Evolutionary conservation across 805 yeast species (phyloP).

Genomic region (Komagataella pastoris): DNA sequence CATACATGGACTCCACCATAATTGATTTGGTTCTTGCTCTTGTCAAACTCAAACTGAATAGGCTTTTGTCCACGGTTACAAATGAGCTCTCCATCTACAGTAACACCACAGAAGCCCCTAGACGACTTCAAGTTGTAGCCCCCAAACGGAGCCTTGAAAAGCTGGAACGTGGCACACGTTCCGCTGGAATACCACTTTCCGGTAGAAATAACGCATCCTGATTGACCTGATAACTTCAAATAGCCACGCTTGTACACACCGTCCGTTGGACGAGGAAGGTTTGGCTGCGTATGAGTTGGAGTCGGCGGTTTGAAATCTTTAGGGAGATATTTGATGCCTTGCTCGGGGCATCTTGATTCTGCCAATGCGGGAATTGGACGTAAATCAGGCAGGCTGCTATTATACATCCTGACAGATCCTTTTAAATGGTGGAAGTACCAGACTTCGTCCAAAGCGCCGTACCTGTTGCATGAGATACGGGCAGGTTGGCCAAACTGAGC

Average conservation of each 20-base stretch:
- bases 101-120: slow-evolving; percentile 60
- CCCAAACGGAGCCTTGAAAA: slow-evolving; percentile 49
- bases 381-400: slow-evolving; percentile 30
- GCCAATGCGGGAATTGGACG: slow-evolving; percentile 53
- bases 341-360: slow-evolving; percentile 50
- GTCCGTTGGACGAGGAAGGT: slow-evolving; percentile 19
- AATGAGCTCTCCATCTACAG: slow-evolving; percentile 12
- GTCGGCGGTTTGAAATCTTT: slow-evolving; percentile 25
- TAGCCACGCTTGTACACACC: slow-evolving; percentile 25
- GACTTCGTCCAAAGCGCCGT: slow-evolving; percentile 39
- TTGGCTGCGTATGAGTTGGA: slow-evolving; percentile 14
- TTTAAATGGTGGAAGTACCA: slow-evolving; percentile 74
- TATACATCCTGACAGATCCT: slow-evolving; percentile 41
- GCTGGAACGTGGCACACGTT: slow-evolving; percentile 68
- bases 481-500: slow-evolving; percentile 42
- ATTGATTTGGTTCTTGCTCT: slow-evolving; percentile 28
- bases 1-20: slow-evolving; percentile 53
- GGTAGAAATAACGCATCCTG: slow-evolving; percentile 72
- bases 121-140: slow-evolving; percentile 61
- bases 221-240: slow-evolving; percentile 33
- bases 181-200: slow-evolving; percentile 81
- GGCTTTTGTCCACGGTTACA: slow-evolving; percentile 22
- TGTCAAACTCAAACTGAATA: slow-evolving; percentile 45
- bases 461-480: slow-evolving; percentile 45
- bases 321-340: slow-evolving; percentile 63